These are phyloP conservation scores for Phanerochaete carnosa DNA, from an alignment of 768 basidiomycete species.

Conservation along the genomic window DNA sequence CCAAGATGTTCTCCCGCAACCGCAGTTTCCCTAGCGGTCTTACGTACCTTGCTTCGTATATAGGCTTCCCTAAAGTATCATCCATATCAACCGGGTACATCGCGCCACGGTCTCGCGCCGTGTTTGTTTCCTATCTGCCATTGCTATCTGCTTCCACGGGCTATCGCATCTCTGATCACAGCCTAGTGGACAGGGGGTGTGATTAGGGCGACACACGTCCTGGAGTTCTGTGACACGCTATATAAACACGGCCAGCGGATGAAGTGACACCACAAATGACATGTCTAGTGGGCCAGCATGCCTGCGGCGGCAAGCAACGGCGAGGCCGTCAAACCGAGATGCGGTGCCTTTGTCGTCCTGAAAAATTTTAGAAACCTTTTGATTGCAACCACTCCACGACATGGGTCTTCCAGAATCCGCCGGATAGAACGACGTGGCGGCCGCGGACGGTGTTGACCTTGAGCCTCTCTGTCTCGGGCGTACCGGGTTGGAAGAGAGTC, in stretches of 20 bases:
- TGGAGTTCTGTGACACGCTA: background rate
- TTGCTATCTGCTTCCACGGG: background rate
- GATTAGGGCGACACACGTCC: background rate
- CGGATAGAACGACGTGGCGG: constrained; percentile 55
- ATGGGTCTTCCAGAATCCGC: constrained; percentile 60
- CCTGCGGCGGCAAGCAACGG: background rate
- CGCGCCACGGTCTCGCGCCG: background rate
- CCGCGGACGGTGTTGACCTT: constrained; percentile 44
- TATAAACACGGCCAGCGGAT: background rate
- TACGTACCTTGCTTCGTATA: background rate
- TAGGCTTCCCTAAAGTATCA: background rate
- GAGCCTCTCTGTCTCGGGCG: constrained; percentile 46
- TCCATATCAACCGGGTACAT: background rate
- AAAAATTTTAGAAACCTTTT: constrained; percentile 54
- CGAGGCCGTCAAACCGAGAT: background rate
- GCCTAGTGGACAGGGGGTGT: background rate
- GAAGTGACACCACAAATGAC: background rate
- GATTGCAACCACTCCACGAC: constrained; percentile 60
- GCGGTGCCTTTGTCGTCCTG: background rate
- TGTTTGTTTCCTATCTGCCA: background rate
- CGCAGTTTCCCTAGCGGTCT: background rate
- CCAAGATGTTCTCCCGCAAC: background rate
- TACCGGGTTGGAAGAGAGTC: constrained; percentile 46
- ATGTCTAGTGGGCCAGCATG: background rate
- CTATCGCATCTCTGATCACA: background rate